phyloP scores from a whole-genome alignment of 176 grass and related monocot genomes.

The Rhynchospora tenuis region DNA sequence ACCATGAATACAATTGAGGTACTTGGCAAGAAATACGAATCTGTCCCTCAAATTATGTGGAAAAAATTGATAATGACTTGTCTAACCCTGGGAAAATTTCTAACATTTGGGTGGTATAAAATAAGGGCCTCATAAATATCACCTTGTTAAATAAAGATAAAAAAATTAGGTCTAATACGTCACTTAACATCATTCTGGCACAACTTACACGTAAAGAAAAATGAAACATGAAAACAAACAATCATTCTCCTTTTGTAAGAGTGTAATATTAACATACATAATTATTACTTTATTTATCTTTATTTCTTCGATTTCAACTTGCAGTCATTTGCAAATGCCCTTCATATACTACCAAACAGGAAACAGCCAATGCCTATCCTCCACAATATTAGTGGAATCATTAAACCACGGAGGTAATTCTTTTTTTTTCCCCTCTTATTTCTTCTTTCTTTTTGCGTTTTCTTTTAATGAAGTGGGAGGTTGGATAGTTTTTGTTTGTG shows the following conservation, averaged over 20 bases:
- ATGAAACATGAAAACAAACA: background rate
- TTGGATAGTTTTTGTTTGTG: background rate
- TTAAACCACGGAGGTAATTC: slow-evolving; percentile 48
- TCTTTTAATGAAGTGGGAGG: background rate
- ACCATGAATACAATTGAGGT: slow-evolving; percentile 70
- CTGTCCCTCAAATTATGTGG: background rate
- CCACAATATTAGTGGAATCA: slow-evolving; percentile 51
- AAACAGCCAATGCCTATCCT: slow-evolving; percentile 54
- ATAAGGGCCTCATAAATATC: background rate
- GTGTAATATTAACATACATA: background rate
- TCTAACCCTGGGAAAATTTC: background rate
- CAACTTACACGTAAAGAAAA: background rate
- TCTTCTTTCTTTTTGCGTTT: too few species aligned
- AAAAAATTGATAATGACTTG: background rate
- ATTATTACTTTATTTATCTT: slow-evolving; percentile 2
- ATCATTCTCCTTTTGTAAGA: background rate
- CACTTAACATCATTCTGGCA: background rate
- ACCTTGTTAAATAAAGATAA: background rate
- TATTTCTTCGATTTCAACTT: background rate
- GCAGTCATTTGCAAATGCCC: slow-evolving; percentile 45
- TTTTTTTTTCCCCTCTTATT: background rate
- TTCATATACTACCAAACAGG: slow-evolving; percentile 49
- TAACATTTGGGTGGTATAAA: background rate
- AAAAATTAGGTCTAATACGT: too few species aligned
- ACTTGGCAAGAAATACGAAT: background rate